These are phyloP conservation scores for Fusarium floridanum DNA, from an alignment of 2,329 filamentous ascomycete genomes.

Conservation along the genomic window DNA sequence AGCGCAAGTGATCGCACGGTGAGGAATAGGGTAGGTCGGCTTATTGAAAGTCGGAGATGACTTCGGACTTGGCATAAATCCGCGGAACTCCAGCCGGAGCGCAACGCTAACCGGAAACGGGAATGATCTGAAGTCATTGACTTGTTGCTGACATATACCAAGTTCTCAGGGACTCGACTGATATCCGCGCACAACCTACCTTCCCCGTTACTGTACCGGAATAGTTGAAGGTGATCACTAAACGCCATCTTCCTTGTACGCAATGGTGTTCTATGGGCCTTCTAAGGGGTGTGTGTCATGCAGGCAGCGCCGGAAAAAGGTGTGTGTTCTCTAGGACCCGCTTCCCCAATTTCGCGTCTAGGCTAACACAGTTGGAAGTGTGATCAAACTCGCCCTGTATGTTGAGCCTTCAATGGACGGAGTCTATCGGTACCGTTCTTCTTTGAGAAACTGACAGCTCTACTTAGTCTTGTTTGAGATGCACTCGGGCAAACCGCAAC, in stretches of 20 bases:
- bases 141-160: neutral
- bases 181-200: neutral
- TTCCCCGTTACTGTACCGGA: neutral
- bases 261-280: neutral
- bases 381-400: neutral
- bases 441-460: neutral
- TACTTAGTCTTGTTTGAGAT: neutral
- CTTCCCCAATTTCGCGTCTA: neutral
- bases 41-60: neutral
- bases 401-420: neutral
- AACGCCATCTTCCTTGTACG: neutral
- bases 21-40: neutral
- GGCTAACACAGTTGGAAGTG: neutral
- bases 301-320: constrained; percentile 3
- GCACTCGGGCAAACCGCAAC: neutral
- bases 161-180: neutral
- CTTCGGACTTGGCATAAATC: neutral
- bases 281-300: neutral
- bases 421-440: too few species aligned
- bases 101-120: neutral
- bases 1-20: neutral
- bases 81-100: neutral
- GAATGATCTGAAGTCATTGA: constrained; percentile 3
- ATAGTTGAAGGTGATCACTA: neutral
- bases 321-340: neutral